These are phyloP conservation scores for Teratosphaeria zuluensis DNA, from an alignment of 2,329 filamentous ascomycete species.

Conservation along the genomic window DNA sequence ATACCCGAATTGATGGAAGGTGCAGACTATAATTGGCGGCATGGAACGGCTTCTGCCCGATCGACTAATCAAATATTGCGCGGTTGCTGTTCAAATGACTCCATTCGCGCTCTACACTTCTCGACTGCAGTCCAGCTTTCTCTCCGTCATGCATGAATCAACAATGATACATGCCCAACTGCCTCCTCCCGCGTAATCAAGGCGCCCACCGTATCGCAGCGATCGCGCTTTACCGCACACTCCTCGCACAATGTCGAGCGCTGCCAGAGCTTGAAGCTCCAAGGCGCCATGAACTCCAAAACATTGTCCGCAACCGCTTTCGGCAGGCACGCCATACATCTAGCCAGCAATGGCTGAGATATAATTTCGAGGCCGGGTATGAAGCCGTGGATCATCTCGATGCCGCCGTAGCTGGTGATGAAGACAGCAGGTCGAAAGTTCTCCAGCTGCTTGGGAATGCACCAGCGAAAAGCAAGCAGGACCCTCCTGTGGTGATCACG, in stretches of 20 bases:
- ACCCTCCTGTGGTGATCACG: constrained; percentile 2
- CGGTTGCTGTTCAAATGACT: background rate
- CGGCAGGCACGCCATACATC: constrained; percentile 48
- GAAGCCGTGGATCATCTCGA: constrained; percentile 40
- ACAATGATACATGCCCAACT: constrained; percentile 15
- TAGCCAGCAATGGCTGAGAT: constrained; percentile 50
- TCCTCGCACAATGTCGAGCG: constrained; percentile 47
- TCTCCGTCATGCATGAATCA: background rate
- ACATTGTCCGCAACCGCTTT: constrained; percentile 55
- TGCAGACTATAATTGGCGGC: too few relatives aligned
- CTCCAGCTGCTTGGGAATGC: constrained; percentile 16
- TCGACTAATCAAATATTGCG: background rate
- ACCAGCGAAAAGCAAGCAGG: constrained; percentile 15
- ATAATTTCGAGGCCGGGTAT: constrained; percentile 60
- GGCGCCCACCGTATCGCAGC: constrained; percentile 47
- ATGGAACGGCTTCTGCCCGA: too few relatives aligned
- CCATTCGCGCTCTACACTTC: background rate
- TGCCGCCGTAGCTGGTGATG: constrained; percentile 26
- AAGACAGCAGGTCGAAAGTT: constrained; percentile 19
- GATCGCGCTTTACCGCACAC: constrained; percentile 62
- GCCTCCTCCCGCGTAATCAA: constrained; percentile 36
- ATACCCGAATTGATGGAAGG: too few relatives aligned
- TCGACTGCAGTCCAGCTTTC: background rate
- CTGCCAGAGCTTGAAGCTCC: constrained; percentile 4
- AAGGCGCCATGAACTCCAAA: constrained; percentile 39